Conservation (phyloP, 495 filamentous ascomycete genomes). For the Penicillium angulare region DNA sequence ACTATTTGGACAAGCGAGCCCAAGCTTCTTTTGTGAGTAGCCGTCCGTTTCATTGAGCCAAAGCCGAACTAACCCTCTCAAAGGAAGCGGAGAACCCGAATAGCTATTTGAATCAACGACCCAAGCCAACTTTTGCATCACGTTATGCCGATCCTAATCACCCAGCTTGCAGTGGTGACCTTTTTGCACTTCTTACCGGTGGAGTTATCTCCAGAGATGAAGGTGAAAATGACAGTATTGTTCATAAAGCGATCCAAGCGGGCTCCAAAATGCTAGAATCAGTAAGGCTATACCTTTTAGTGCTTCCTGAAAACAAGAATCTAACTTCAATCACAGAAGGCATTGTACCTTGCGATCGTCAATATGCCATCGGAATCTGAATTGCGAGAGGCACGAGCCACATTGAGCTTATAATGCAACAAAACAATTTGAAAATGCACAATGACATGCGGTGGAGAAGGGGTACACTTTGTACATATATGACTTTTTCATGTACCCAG, state of each 20-base stretch:
- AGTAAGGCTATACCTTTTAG: not conserved
- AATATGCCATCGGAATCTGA: not conserved
- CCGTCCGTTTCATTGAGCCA: not conserved
- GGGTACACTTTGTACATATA: too few species aligned
- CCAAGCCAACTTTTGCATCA: conserved; percentile 32
- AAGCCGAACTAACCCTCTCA: not conserved
- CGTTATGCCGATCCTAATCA: conserved; percentile 49
- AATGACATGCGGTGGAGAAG: too few species aligned
- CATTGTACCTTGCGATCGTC: not conserved
- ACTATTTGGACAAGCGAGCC: conserved; percentile 47
- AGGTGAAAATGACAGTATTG: not conserved
- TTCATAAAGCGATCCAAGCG: not conserved
- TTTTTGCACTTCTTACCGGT: conserved; percentile 12
- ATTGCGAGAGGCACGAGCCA: not conserved
- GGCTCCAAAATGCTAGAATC: not conserved
- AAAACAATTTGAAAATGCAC: not conserved
- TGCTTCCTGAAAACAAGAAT: not conserved
- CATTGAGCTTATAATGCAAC: not conserved
- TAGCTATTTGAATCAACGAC: conserved; percentile 14
- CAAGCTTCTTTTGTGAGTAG: conserved; percentile 56
- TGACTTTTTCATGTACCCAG: too few species aligned
- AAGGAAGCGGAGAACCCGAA: conserved; percentile 19
- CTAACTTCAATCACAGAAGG: not conserved
- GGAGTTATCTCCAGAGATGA: conserved; percentile 7
- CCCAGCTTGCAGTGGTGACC: conserved; percentile 4